Conservation (phyloP, 345 rosid species). For the Arabidopsis suecica region DNA sequence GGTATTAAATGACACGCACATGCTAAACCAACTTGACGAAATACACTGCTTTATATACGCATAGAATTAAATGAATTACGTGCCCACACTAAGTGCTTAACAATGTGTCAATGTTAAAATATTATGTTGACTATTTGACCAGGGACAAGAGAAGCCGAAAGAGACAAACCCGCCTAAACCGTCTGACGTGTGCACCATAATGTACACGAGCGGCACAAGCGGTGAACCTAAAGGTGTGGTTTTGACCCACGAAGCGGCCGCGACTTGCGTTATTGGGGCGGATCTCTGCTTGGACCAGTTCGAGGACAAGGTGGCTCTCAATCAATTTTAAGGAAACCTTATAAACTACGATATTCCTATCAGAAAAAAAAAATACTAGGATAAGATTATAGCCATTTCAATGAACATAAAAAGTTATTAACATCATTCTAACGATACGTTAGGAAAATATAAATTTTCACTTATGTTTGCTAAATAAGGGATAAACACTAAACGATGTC, state of each 20-base stretch:
- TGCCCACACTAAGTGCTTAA: neutral
- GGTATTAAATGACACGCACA: slow-evolving; percentile 23
- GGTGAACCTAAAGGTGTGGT: slow-evolving; percentile 97
- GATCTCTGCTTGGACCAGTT: slow-evolving; percentile 84
- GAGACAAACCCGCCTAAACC: slow-evolving; percentile 68
- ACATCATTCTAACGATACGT: neutral
- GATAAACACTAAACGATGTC: neutral
- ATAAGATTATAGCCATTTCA: neutral
- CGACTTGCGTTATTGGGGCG: slow-evolving; percentile 60
- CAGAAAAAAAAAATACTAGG: neutral
- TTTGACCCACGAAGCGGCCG: slow-evolving; percentile 75
- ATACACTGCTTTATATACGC: neutral
- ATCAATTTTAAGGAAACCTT: neutral
- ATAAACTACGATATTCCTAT: neutral
- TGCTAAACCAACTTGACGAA: slow-evolving; percentile 15
- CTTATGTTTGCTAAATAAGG: too few species aligned
- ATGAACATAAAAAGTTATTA: neutral
- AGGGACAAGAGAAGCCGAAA: slow-evolving; percentile 68
- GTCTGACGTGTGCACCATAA: slow-evolving; percentile 73
- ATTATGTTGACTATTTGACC: slow-evolving; percentile 1
- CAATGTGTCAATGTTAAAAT: neutral
- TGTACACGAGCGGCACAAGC: slow-evolving; percentile 97
- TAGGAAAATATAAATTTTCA: neutral
- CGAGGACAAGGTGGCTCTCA: slow-evolving; percentile 73
- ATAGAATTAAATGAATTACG: slow-evolving; percentile 25